Conservation (phyloP, 257 asterid species). For the Solanum verrucosum region DNA sequence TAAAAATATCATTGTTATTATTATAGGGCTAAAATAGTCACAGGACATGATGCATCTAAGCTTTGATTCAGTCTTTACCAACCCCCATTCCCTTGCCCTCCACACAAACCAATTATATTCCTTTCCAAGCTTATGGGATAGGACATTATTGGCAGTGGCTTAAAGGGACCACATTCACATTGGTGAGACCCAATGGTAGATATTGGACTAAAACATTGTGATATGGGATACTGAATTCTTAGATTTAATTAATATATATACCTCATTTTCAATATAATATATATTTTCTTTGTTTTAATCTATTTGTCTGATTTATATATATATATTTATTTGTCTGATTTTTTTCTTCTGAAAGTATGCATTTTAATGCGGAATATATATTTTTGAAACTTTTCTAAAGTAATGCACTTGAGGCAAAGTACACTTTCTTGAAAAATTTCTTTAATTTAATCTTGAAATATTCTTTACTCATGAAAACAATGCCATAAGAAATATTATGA, state of each 20-base stretch:
- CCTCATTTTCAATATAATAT: neutral
- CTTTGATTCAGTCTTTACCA: neutral
- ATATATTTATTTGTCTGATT: too few relatives aligned
- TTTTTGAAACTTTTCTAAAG: too few relatives aligned
- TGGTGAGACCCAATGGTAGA: neutral
- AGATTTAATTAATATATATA: neutral
- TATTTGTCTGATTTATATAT: too few relatives aligned
- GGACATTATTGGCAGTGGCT: neutral
- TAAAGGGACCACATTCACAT: neutral
- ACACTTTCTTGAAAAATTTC: too few relatives aligned
- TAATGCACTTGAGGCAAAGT: too few relatives aligned
- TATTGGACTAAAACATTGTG: neutral
- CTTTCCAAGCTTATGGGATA: constrained; percentile 1
- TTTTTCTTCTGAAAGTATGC: too few relatives aligned
- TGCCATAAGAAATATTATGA: too few relatives aligned
- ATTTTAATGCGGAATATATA: too few relatives aligned
- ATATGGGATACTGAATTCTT: neutral
- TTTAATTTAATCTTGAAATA: too few relatives aligned
- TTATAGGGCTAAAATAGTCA: neutral
- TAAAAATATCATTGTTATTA: neutral
- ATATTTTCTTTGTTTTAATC: neutral
- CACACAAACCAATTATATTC: neutral
- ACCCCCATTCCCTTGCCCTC: neutral
- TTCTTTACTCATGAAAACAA: too few relatives aligned
- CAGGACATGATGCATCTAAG: neutral